Base-by-base conservation (phyloP, 2,329 filamentous ascomycete genomes). In the Huntiella decipiens region DNA sequence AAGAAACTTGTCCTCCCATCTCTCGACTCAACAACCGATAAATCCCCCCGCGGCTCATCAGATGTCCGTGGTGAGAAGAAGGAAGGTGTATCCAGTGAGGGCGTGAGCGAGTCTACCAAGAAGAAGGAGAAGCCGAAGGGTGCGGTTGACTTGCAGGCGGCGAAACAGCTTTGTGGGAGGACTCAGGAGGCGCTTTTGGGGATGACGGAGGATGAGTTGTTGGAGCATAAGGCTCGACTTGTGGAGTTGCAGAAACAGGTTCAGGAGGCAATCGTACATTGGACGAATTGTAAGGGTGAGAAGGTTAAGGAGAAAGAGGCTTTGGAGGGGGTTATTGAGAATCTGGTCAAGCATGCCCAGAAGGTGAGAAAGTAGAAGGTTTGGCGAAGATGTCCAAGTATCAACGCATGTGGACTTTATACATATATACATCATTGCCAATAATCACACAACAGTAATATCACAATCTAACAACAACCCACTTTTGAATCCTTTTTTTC, bases 271-370 rank as follows among this genome's bases (percentile, higher is more conserved):
- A 66, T 95, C 44, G 82, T 85, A 53, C 93, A 88, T 58, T 96
- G 88, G 88, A 72, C 83, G 54, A 82, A 83, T 65, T 68, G 78
- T 54, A 79, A 82, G 45, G 87, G 94, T 58, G 85, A 86, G 54
- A 84, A 88, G 55, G 66, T 93, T 52, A 83, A 83, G 36, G 88
- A 96, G 58, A 79, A 91, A 54, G 88, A 95, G 58, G 84, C 86
- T 2, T 91, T 95, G 59, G 88, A 96, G 59, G 86, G 85, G 1
- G 88, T 96, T 12, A 95, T 96, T 69, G 88, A 94, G 63, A 95
- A 94, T 60, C 62, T 96, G 53, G 88, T 95, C 38, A 91, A 86
- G 60, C 85, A 93, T 64, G 85, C 85, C 43, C 72, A 85, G 59
- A 84, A 87, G 63, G 77, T 85, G 47, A 73, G 85, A 57, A 91